Base-by-base conservation (phyloP, 257 asterid genomes). In the Rauvolfia tetraphylla region DNA sequence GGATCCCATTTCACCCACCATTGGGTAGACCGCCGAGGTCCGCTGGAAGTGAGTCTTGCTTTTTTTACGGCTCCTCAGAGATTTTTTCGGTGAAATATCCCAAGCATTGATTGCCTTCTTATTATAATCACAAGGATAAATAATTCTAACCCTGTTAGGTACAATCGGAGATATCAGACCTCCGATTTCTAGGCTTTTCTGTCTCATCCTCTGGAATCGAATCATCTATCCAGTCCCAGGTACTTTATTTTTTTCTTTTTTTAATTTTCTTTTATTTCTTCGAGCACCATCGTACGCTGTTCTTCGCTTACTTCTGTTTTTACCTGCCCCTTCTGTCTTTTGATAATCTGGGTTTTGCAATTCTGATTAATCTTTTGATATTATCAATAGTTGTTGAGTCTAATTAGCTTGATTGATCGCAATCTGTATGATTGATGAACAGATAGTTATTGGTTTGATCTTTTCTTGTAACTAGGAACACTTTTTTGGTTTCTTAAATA, bases 121-220 rank as follows among this genome's bases (percentile, higher is more conserved):
- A 13, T 5, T 8, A 7, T 41, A 57, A n/a, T 39, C 1, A 20
- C 31, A 25, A 44, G 3, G 66, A 15, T 49, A 14, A 39, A 2
- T 39, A 42, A 13, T 69, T n/a, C 58, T 27, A 46, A 36, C 42
- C 46, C 53, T 46, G 20, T n/a, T 44, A 74, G 73, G 79, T 41
- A 68, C 73, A 20, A 81, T 81, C 81, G 73, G 46, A 38, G 72
- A 66, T 81, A 79, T 79, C 83, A 61, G 73, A 75, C 85, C 82
- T 82, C 86, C 87, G 83, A 77, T 81, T 80, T 83, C 76, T 79
- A 86, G 87, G 92, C 83, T 73, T 80, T 56, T 74, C 57, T 76
- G 75, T 72, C 78, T 76, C 62, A 38, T 68, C 66, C 29, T 79
- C 79, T 22, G 70, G 72, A 68, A 79, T 79, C 71, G 56, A 44